Evolutionary conservation across 768 basidiomycete genomes (phyloP).

Genomic region (Kwoniella botswanensis): DNA sequence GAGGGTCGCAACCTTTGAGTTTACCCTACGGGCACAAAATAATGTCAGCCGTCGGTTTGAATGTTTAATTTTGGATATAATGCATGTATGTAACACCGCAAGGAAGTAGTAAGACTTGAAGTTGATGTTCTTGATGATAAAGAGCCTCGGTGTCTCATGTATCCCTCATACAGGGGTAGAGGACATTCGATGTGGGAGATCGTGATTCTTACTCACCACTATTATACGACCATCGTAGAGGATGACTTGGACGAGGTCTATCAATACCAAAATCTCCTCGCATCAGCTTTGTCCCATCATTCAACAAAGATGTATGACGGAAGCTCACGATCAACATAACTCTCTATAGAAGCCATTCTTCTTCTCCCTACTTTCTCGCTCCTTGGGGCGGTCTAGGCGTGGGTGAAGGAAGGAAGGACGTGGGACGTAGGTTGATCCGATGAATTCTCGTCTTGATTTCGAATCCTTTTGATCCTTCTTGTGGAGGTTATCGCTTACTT

Average conservation of each 20-base stretch:
- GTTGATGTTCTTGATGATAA: too few species aligned
- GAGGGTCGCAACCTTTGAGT: constrained; percentile 91
- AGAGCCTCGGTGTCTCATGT: too few species aligned
- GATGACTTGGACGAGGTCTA: constrained; percentile 88
- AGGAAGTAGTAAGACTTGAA: too few species aligned
- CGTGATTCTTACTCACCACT: constrained; percentile 66
- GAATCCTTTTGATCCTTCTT: background rate
- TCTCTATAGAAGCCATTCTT: constrained; percentile 49
- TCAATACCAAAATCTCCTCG: too few species aligned
- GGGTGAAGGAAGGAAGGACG: background rate
- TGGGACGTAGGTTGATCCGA: background rate
- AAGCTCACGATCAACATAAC: constrained; percentile 47
- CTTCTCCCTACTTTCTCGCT: background rate
- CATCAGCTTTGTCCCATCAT: too few species aligned
- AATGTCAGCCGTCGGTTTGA: background rate
- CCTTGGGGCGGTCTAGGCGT: background rate
- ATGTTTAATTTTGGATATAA: too few species aligned
- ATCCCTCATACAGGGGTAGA: background rate
- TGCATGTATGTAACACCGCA: too few species aligned
- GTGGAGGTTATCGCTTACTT: background rate
- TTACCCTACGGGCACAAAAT: constrained; percentile 67
- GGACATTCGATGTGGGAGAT: too few species aligned
- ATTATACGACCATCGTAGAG: constrained; percentile 96
- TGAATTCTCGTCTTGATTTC: background rate
- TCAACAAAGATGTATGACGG: too few species aligned